Base-by-base conservation (phyloP, 169 alveolate species). In the Besnoitia besnoiti region DNA sequence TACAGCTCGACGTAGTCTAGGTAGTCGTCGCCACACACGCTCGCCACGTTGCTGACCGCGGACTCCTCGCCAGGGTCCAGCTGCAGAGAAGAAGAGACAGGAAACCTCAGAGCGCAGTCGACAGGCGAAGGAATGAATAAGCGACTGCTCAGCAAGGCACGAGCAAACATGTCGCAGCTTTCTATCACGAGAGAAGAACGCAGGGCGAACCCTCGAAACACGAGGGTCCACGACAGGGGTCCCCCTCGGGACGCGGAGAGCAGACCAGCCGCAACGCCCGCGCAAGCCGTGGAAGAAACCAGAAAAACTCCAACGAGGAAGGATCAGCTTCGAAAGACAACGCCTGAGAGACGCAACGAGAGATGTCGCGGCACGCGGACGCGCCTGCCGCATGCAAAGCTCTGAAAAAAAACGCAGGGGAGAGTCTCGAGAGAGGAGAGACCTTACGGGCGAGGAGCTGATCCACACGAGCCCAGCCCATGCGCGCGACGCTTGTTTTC, bases 391-490 rank as follows among this genome's bases (percentile, higher is more conserved):
- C n/a, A n/a, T n/a, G n/a, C n/a, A n/a, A n/a, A n/a, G n/a, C n/a
- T n/a, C n/a, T n/a, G n/a, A n/a, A n/a, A n/a, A n/a, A 55, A 5
- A 3, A 55, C 12, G n/a, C 33, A 3, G 67, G 33, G 67, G 1
- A 1, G 12, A 19, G n/a, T 3, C 30, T 8, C 27, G 24, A 5
- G 24, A 16, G 30, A 5, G 27, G 24, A 55, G 30, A 55, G 27
- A 21, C 5, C 87, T 10, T 44, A 77, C 87, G 7, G 87, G 59
- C n/a, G 87, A 77, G 3, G 87, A 39, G 59, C 87, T 77, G 87
- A 77, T 77, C 87, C 87, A 77, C 87, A 77, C 87, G 59, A 77
- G 40, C 16, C 87, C 87, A 3, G 87, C 87, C 87, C 87, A 77
- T 39, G 87, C 87, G 0, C 59, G 87, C 55, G 55, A 73, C 3